These are phyloP conservation scores for Pythium aphanidermatum DNA, from an alignment of 352 stramenopile species.

Conservation along the genomic window DNA sequence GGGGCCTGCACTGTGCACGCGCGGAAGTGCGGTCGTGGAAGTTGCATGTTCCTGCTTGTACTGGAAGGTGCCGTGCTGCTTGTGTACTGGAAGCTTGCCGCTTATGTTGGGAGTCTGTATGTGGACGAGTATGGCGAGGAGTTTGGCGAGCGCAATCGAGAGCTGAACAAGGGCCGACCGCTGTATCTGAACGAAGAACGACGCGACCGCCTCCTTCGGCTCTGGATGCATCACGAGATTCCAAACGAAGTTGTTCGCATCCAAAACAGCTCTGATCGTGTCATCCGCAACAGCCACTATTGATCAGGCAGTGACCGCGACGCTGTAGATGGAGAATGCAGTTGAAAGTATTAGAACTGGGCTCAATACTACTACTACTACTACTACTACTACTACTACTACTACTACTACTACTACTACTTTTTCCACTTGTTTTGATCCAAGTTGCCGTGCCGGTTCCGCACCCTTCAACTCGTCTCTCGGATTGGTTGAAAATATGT, in stretches of 20 bases:
- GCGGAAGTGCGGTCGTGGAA: conserved; percentile 79
- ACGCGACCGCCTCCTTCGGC: conserved; percentile 56
- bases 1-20: conserved; percentile 79
- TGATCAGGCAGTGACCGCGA: conserved; percentile 23
- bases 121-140: conserved; percentile 87
- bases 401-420: no score
- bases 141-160: conserved; percentile 78
- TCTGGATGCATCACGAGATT: conserved; percentile 80
- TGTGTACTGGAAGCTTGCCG: conserved; percentile 82
- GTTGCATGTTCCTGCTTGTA: conserved; percentile 78
- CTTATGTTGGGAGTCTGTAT: conserved; percentile 79
- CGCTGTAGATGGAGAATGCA: not conserved
- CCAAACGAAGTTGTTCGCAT: conserved; percentile 85
- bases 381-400: no score
- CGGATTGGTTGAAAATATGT: conserved; percentile 11
- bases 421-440: no score
- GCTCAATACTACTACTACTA: no score
- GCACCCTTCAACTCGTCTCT: no score
- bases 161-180: conserved; percentile 74
- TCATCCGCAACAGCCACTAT: conserved; percentile 87
- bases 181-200: conserved; percentile 75
- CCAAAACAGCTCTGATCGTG: conserved; percentile 84
- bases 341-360: not conserved
- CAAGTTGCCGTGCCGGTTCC: no score
- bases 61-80: conserved; percentile 80